phyloP scores from a whole-genome alignment of 305 asterid genomes.

The Fraxinus velutina region DNA sequence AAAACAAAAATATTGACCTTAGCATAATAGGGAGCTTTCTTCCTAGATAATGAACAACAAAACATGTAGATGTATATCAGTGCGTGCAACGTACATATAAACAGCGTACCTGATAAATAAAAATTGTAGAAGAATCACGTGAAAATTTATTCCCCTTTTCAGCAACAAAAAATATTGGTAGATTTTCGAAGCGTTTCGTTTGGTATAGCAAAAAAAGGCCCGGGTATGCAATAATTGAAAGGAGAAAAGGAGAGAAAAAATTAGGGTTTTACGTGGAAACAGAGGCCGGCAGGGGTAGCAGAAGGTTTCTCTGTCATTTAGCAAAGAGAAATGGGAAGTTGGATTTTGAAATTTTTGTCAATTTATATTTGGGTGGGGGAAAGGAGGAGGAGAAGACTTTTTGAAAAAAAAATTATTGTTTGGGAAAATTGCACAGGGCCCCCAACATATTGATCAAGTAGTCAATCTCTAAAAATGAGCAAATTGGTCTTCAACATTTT shows the following conservation, averaged over 20 bases:
- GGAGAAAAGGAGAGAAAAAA: neutral
- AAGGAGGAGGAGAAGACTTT: conserved; percentile 12
- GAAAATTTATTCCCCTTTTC: conserved; percentile 7
- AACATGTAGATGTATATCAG: neutral
- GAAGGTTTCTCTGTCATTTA: conserved; percentile 1
- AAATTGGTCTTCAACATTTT: neutral
- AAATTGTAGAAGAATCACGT: neutral
- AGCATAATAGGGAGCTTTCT: neutral
- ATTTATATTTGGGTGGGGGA: neutral
- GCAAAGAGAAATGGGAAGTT: neutral
- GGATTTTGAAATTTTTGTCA: neutral
- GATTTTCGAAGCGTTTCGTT: neutral
- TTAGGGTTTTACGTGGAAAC: neutral
- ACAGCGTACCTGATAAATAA: conserved; percentile 5
- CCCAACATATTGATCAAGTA: neutral
- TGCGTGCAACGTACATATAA: neutral
- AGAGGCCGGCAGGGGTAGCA: neutral
- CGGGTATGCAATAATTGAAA: neutral
- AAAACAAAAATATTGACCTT: neutral
- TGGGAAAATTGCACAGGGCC: conserved; percentile 22
- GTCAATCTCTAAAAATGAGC: neutral
- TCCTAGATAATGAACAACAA: neutral
- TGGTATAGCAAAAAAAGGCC: neutral
- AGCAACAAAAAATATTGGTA: neutral
- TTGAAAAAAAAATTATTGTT: neutral